Conservation (phyloP, 1,284 basidiomycete genomes). For the Ganoderma boninense region DNA sequence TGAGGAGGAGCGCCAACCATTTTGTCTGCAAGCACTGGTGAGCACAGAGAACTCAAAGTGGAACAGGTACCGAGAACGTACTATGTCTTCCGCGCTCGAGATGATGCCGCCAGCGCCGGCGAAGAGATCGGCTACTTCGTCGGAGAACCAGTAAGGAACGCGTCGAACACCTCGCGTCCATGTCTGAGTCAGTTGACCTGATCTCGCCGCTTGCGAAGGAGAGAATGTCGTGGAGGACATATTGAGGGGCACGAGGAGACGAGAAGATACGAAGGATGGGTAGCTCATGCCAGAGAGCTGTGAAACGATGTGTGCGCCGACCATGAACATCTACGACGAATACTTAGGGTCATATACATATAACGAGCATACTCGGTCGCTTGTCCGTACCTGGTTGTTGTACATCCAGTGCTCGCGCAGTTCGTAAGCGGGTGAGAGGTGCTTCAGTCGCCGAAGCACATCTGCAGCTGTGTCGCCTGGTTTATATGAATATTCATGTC, state of each 20-base stretch:
- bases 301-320: conserved; percentile 42
- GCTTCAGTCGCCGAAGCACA: conserved; percentile 30
- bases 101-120: conserved; percentile 46
- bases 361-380: not conserved
- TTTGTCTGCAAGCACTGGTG: conserved; percentile 34
- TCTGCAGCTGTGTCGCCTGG: conserved; percentile 39
- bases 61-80: conserved; percentile 2
- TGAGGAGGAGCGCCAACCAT: conserved; percentile 42
- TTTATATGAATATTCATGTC: conserved; percentile 46
- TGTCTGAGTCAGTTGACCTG: conserved; percentile 46
- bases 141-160: conserved; percentile 41
- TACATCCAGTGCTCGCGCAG: conserved; percentile 52
- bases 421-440: conserved; percentile 41
- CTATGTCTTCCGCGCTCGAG: conserved; percentile 43
- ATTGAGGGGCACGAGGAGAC: conserved; percentile 44
- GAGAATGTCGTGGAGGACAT: conserved; percentile 48
- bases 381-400: conserved; percentile 48
- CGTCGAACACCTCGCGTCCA: conserved; percentile 34
- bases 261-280: conserved; percentile 36
- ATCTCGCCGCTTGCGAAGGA: conserved; percentile 41
- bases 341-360: not conserved
- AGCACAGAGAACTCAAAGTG: not conserved
- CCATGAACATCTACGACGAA: conserved; percentile 25
- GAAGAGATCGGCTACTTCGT: conserved; percentile 36
- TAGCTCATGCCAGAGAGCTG: conserved; percentile 45